phyloP scores from a whole-genome alignment of 2,329 filamentous ascomycete species.

The Cephalotrichum gorgonifer region DNA sequence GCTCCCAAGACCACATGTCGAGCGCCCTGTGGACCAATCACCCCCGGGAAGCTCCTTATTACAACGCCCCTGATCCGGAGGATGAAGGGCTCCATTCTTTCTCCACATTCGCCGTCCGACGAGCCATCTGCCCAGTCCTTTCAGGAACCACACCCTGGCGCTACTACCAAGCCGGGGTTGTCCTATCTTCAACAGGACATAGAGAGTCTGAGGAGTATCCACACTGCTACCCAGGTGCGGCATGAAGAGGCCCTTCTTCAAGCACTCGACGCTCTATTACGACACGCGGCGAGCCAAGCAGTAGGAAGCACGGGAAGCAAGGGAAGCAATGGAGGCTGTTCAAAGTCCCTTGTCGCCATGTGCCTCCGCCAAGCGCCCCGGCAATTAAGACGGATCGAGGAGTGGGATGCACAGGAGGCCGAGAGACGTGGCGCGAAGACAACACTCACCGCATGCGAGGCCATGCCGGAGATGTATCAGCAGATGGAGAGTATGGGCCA shows the following conservation, averaged over 20 bases:
- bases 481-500: conserved; percentile 22
- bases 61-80: conserved; percentile 1
- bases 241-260: conserved; percentile 4
- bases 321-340: too few species aligned
- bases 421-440: conserved; percentile 13
- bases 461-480: conserved; percentile 19
- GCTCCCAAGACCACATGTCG: neutral
- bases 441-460: conserved; percentile 9
- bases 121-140: neutral
- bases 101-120: neutral
- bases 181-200: neutral
- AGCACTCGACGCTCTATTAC: conserved; percentile 6
- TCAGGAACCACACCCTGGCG: neutral
- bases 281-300: conserved; percentile 2
- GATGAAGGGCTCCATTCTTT: neutral
- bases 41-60: conserved; percentile 3
- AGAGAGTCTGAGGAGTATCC: neutral
- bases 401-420: conserved; percentile 17
- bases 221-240: neutral
- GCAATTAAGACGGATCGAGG: conserved; percentile 15
- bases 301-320: neutral
- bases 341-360: conserved; percentile 24
- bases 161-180: neutral
- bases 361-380: conserved; percentile 17
- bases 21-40: conserved; percentile 1